phyloP scores from a whole-genome alignment of 768 basidiomycete genomes.

The Tricholoma flavovirens region DNA sequence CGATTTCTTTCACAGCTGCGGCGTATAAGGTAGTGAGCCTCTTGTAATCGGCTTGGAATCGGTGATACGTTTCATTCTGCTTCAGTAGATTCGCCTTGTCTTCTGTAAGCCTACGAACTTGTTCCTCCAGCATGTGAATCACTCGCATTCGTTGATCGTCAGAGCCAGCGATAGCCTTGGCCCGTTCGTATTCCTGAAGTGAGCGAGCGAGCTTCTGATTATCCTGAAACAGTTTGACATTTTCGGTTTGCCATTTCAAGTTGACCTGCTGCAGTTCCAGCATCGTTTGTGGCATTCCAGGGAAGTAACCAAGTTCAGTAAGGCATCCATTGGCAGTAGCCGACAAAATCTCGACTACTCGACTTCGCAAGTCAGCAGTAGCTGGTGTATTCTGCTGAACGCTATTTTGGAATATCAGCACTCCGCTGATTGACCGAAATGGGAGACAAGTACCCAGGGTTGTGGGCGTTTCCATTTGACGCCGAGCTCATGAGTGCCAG shows the following conservation, averaged over 20 bases:
- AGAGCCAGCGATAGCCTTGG: slow-evolving; percentile 13
- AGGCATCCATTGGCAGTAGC: slow-evolving; percentile 41
- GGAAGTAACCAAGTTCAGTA: slow-evolving; percentile 41
- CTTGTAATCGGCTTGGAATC: slow-evolving; percentile 16
- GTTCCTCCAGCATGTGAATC: slow-evolving; percentile 18
- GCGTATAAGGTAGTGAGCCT: slow-evolving; percentile 10
- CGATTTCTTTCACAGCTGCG: slow-evolving; percentile 16
- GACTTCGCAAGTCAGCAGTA: slow-evolving; percentile 22
- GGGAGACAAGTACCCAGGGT: neutral
- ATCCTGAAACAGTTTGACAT: slow-evolving; percentile 34
- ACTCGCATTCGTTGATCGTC: slow-evolving; percentile 16
- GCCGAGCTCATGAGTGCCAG: neutral
- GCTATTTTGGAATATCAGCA: neutral
- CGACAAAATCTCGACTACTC: slow-evolving; percentile 39
- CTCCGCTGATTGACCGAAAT: neutral
- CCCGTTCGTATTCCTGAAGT: slow-evolving; percentile 17
- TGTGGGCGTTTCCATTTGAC: neutral
- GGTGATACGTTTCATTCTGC: slow-evolving; percentile 16
- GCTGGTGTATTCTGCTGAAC: neutral
- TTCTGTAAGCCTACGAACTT: slow-evolving; percentile 15
- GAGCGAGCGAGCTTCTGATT: slow-evolving; percentile 26
- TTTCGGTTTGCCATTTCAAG: slow-evolving; percentile 29
- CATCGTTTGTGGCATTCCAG: slow-evolving; percentile 34
- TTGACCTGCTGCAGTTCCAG: slow-evolving; percentile 28
- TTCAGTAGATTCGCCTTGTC: slow-evolving; percentile 15